These are phyloP conservation scores for Closterium sp. DNA, from an alignment of 139 green algal genomes.

Conservation along the genomic window DNA sequence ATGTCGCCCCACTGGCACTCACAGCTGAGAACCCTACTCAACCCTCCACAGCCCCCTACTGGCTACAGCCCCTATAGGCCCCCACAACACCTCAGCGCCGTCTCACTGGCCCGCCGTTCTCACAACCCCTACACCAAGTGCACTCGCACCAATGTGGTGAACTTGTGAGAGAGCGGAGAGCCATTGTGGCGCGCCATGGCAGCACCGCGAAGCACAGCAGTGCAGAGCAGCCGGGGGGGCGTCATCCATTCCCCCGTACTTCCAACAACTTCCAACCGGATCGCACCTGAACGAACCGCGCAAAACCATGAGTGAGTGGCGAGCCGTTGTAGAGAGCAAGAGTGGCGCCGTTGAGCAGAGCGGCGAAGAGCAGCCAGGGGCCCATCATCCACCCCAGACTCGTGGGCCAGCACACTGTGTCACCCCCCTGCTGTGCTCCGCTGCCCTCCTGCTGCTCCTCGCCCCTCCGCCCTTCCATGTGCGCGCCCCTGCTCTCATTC, in stretches of 20 bases:
- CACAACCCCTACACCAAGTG: too few species aligned
- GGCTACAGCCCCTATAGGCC: too few species aligned
- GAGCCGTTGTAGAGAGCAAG: slow-evolving; percentile 75
- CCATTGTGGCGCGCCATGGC: slow-evolving; percentile 77
- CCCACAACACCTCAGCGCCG: too few species aligned
- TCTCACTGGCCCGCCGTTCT: too few species aligned
- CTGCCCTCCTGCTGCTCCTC: background rate
- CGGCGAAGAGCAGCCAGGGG: slow-evolving; percentile 84
- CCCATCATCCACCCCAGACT: slow-evolving; percentile 97
- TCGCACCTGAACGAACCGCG: slow-evolving; percentile 38
- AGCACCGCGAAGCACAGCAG: slow-evolving; percentile 75
- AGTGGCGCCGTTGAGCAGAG: slow-evolving; percentile 78
- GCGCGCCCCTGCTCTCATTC: background rate
- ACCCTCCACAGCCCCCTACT: too few species aligned
- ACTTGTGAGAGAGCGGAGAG: background rate
- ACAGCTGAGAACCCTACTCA: too few species aligned
- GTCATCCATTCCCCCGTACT: slow-evolving; percentile 78
- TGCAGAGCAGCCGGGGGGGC: slow-evolving; percentile 88
- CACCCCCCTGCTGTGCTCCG: slow-evolving; percentile 55
- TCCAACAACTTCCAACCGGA: background rate
- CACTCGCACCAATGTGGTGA: too few species aligned
- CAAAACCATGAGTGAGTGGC: slow-evolving; percentile 18
- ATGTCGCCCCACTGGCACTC: too few species aligned
- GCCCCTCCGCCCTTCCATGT: slow-evolving; percentile 55
- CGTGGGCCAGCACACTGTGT: slow-evolving; percentile 86